Conservation (phyloP, 2,329 filamentous ascomycete species). For the Ceratocystis harringtonii region DNA sequence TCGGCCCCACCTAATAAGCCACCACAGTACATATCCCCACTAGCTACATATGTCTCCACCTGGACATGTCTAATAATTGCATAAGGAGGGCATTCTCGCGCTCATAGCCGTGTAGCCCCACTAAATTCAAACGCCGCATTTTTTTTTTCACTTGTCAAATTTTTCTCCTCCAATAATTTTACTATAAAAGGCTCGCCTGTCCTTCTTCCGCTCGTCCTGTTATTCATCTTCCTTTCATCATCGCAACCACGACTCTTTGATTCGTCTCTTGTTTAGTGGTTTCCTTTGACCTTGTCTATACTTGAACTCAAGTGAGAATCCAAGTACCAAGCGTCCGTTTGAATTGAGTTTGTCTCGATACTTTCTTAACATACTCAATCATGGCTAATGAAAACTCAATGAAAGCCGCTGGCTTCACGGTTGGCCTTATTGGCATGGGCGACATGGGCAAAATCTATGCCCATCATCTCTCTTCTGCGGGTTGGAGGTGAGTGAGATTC, state of each 20-base stretch:
- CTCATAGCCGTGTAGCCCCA: slow-evolving; percentile 2
- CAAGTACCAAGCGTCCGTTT: background rate
- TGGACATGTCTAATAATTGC: background rate
- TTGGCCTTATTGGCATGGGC: slow-evolving; percentile 97
- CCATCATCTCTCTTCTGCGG: slow-evolving; percentile 69
- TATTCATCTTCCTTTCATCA: slow-evolving; percentile 8
- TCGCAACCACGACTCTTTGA: background rate
- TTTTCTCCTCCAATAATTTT: background rate
- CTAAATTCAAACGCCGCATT: slow-evolving; percentile 1
- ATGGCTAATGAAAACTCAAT: slow-evolving; percentile 24
- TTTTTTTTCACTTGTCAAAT: background rate
- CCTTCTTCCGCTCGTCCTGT: background rate
- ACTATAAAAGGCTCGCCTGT: slow-evolving; percentile 8
- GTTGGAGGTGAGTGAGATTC: slow-evolving; percentile 65
- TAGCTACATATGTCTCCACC: slow-evolving; percentile 4
- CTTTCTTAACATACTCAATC: background rate
- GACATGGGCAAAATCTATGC: slow-evolving; percentile 99
- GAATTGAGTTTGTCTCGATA: background rate
- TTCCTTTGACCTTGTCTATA: background rate
- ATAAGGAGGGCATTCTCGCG: background rate
- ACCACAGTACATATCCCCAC: background rate
- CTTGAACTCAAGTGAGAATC: background rate
- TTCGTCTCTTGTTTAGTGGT: background rate
- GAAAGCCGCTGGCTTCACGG: slow-evolving; percentile 47
- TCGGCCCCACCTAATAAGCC: background rate